Conservation (phyloP, 2,329 filamentous ascomycete genomes). For the Lachnellula subtilissima region DNA sequence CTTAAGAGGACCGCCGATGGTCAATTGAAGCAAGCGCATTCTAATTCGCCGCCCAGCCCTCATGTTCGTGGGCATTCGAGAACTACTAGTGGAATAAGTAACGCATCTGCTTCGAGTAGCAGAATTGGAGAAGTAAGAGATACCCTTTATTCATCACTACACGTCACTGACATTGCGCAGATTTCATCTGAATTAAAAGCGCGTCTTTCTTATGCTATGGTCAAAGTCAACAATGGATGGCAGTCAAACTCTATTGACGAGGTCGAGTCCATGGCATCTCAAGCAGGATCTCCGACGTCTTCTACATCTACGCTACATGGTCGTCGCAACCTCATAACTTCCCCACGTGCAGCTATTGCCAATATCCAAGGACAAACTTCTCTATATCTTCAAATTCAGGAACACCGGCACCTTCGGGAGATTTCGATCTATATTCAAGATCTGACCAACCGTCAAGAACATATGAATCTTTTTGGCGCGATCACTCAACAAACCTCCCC, state of each 20-base stretch:
- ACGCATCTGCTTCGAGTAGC: slow-evolving; percentile 53
- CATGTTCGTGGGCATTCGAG: slow-evolving; percentile 53
- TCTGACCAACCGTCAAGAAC: slow-evolving; percentile 29
- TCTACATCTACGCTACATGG: slow-evolving; percentile 52
- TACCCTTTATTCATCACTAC: not conserved
- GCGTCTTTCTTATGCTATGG: slow-evolving; percentile 85
- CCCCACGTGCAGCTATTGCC: slow-evolving; percentile 43
- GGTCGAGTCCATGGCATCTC: slow-evolving; percentile 69
- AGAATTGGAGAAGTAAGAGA: slow-evolving; percentile 69
- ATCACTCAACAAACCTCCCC: slow-evolving; percentile 34
- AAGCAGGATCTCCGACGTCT: slow-evolving; percentile 58
- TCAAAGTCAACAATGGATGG: slow-evolving; percentile 89
- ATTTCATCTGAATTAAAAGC: slow-evolving; percentile 64
- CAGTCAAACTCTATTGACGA: slow-evolving; percentile 73
- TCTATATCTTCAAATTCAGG: slow-evolving; percentile 8
- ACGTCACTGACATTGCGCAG: slow-evolving; percentile 22
- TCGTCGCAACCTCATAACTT: slow-evolving; percentile 48
- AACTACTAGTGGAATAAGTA: slow-evolving; percentile 64
- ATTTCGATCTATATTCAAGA: slow-evolving; percentile 33
- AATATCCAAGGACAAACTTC: slow-evolving; percentile 30
- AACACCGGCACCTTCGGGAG: slow-evolving; percentile 17
- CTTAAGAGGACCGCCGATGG: slow-evolving; percentile 77
- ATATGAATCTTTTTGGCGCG: slow-evolving; percentile 44
- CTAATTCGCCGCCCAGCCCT: slow-evolving; percentile 39
- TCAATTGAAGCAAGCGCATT: slow-evolving; percentile 55